phyloP scores from a whole-genome alignment of 352 stramenopile species.

The Phytophthora colocasiae region DNA sequence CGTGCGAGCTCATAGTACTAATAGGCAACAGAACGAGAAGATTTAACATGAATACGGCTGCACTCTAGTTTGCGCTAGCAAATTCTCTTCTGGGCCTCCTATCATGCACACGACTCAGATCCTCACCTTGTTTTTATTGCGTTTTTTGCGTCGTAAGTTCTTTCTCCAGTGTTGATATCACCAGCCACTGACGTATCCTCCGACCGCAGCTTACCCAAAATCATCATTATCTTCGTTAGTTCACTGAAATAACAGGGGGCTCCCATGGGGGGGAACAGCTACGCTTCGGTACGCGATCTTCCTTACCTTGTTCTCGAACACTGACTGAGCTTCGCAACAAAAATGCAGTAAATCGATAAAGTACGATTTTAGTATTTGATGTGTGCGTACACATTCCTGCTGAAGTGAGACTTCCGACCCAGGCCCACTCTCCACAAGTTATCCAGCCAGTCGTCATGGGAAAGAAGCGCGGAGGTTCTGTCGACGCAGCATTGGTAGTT shows the following conservation, averaged over 20 bases:
- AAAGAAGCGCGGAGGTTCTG: constrained; percentile 71
- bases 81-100: neutral
- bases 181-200: constrained; percentile 8
- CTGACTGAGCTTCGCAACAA: no score
- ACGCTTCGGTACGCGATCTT: constrained; percentile 18
- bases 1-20: constrained; percentile 62
- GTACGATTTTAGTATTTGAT: no score
- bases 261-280: no score
- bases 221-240: constrained; percentile 1
- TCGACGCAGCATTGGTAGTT: neutral
- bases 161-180: constrained; percentile 1
- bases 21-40: constrained; percentile 16
- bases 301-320: constrained; percentile 11
- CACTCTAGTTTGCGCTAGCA: neutral
- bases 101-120: neutral
- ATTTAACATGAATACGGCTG: constrained; percentile 23
- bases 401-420: constrained; percentile 18
- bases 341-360: no score
- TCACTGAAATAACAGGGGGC: no score
- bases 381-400: neutral
- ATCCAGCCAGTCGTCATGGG: constrained; percentile 43
- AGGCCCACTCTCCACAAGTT: constrained; percentile 4
- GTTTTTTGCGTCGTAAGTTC: neutral
- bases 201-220: constrained; percentile 9
- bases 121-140: constrained; percentile 12